Evolutionary conservation across 768 basidiomycete genomes (phyloP), one percentile per base, ranked within the genome.

Genomic region (Boletus patriciae): DNA sequence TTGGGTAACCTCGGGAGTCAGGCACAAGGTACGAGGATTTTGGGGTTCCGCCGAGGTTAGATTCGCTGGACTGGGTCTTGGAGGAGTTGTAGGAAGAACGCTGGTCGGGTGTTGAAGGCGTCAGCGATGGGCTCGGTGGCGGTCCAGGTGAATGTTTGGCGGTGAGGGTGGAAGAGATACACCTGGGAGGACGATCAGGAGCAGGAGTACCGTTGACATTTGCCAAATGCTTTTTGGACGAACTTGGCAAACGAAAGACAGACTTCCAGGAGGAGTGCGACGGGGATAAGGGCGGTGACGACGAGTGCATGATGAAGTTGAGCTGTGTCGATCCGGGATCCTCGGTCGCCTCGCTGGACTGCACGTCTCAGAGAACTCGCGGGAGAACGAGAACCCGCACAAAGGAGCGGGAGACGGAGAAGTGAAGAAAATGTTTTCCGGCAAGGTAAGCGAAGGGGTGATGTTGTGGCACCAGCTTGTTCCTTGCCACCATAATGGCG

Each of bases 51-150:
- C 36, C 59, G 46, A 72, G 74, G 70, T 81, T 83, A 2, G 88
- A 90, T 65, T 90, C 90, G 62, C 80, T 86, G 16, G 90, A 91
- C 58, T 83, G 83, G 2, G 87, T 86, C 61, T 85, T 83, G 45
- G 88, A 90, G 15, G 89, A 91, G 67, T 87, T 90, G 74, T 83
- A 88, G 12, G 91, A 92, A 33, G 83, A 87, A 51, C 89, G 82
- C 52, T 82, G 81, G 73, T 85, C 84, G 34, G 78, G 75, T n/a
- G 84, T 82, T 19, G 76, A 75, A 10, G 84, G 85, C 6, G 82
- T 79, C 53, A 83, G 76, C 1, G 83, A 76, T 38, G 81, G 69
- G 52, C 77, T 80, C 15, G 81, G 71, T 21, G 78, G 76, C 46
- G 76, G 67, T 47, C 67, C 74, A 51, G 59, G 27, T 0, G 58